A percentile compares a stretch with the other conserved stretches of the same genome.
These are phyloP conservation scores for Exsudoporus frostii DNA, from an alignment of 768 basidiomycete species.

Conservation along the genomic window DNA sequence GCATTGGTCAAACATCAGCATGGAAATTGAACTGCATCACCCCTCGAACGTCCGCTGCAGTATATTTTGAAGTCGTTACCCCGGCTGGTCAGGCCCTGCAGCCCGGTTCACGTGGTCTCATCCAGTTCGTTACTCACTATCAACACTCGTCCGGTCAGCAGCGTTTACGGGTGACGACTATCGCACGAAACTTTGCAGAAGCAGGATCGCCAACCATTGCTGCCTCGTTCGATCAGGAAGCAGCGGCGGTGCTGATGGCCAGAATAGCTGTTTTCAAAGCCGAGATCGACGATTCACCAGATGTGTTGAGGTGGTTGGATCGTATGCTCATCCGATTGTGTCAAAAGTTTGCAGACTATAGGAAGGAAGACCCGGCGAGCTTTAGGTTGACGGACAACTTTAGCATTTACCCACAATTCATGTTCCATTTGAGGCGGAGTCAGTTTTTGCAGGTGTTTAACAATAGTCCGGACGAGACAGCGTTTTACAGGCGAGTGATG, in stretches of 20 bases:
- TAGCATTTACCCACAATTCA: conserved; percentile 99
- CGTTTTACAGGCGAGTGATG: conserved; percentile 80
- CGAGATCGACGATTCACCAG: conserved; percentile 96
- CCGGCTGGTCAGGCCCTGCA: conserved; percentile 92
- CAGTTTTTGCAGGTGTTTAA: conserved; percentile 99
- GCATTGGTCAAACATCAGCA: conserved; percentile 96
- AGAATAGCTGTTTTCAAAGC: conserved; percentile 99
- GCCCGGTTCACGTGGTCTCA: conserved; percentile 87
- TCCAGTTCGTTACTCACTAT: conserved; percentile 98
- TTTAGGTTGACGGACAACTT: conserved; percentile 95
- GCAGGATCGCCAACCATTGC: conserved; percentile 94
- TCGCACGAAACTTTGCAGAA: conserved; percentile 96
- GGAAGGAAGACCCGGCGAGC: conserved; percentile 94
- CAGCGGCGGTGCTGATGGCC: conserved; percentile 96
- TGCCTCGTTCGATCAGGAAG: conserved; percentile 95
- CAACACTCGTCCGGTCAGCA: conserved; percentile 96
- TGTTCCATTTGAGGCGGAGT: conserved; percentile 97
- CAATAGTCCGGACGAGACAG: conserved; percentile 99
- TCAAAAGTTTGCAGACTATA: conserved; percentile 98
- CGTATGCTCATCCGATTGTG: conserved; percentile 97
- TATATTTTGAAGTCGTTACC: conserved; percentile 98
- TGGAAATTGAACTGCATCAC: conserved; percentile 96
- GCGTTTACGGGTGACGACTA: conserved; percentile 94
- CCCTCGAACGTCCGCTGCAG: conserved; percentile 82
- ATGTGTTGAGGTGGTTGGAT: conserved; percentile 96